Percentiles rank a stretch among this genome's conserved stretches.
Evolutionary conservation across 306 rosid species (phyloP).

Genomic region (Rosa multiflora): DNA sequence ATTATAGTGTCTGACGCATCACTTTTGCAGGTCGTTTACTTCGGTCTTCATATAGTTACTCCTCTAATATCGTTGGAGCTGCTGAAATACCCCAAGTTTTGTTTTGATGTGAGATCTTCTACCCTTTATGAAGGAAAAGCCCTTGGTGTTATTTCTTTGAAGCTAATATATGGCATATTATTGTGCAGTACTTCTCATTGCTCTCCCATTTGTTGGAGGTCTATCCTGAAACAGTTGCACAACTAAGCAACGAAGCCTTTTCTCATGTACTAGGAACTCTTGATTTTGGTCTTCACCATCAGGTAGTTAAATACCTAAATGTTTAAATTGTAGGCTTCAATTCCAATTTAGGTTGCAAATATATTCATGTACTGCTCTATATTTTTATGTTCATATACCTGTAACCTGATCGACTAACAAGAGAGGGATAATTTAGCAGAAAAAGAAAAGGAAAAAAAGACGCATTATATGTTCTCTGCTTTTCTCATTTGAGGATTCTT

Average conservation of each 20-base stretch:
- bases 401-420: not conserved
- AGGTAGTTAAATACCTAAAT: conserved; percentile 45
- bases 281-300: conserved; percentile 87
- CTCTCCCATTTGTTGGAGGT: conserved; percentile 89
- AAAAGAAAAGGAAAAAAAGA: not conserved
- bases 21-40: conserved; percentile 81
- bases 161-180: conserved; percentile 31
- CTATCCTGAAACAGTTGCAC: conserved; percentile 93
- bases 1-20: conserved; percentile 30
- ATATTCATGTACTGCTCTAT: not conserved
- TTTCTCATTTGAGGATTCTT: not conserved
- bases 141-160: conserved; percentile 13
- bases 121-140: conserved; percentile 18
- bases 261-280: conserved; percentile 79
- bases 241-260: conserved; percentile 68
- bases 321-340: not conserved
- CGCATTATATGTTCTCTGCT: not conserved
- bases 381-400: not conserved
- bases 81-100: conserved; percentile 89
- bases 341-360: not conserved
- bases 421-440: not conserved
- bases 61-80: conserved; percentile 89
- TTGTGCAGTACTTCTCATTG: conserved; percentile 85
- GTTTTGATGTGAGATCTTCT: conserved; percentile 72
- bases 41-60: conserved; percentile 86